Conservation (phyloP, 2,329 filamentous ascomycete species). For the Cladorrhinum sp. region DNA sequence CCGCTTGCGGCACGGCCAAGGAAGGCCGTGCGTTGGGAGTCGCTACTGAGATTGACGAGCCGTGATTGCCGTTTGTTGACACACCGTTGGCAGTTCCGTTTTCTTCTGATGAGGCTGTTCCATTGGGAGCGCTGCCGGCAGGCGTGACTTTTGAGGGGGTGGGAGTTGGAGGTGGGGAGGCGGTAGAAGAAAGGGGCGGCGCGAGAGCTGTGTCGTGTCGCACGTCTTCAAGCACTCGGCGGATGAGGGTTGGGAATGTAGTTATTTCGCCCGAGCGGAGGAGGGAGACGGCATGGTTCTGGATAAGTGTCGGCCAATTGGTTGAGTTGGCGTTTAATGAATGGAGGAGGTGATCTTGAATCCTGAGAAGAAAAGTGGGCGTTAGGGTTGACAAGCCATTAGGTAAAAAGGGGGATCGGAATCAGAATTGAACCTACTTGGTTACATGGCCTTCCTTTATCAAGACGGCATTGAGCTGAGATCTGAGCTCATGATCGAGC, state of each 20-base stretch:
- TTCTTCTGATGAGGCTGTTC: slow-evolving; percentile 20
- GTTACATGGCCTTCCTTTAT: slow-evolving; percentile 58
- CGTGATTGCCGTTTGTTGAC: slow-evolving; percentile 6
- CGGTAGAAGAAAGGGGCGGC: slow-evolving; percentile 20
- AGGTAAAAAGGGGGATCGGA: slow-evolving; percentile 9
- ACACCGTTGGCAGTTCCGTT: slow-evolving; percentile 32
- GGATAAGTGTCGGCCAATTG: slow-evolving; percentile 62
- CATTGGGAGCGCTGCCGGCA: slow-evolving; percentile 27
- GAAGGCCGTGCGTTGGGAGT: slow-evolving; percentile 25
- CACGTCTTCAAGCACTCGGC: slow-evolving; percentile 61
- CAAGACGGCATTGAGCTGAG: slow-evolving; percentile 59
- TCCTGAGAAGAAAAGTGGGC: slow-evolving; percentile 40
- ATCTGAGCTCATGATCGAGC: slow-evolving; percentile 59
- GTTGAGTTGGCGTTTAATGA: slow-evolving; percentile 55
- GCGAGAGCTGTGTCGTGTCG: slow-evolving; percentile 44
- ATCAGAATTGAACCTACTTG: slow-evolving; percentile 43
- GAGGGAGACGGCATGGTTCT: slow-evolving; percentile 57
- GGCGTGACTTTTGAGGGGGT: slow-evolving; percentile 29
- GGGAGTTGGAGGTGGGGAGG: slow-evolving; percentile 29
- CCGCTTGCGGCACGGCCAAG: slow-evolving; percentile 56
- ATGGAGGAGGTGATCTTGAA: slow-evolving; percentile 63
- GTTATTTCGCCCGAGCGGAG: slow-evolving; percentile 58
- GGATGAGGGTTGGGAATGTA: slow-evolving; percentile 60
- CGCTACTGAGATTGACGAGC: slow-evolving; percentile 13
- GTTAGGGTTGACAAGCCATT: slow-evolving; percentile 3